phyloP scores from a whole-genome alignment of 2,329 filamentous ascomycete genomes.

The Septoria linicola region DNA sequence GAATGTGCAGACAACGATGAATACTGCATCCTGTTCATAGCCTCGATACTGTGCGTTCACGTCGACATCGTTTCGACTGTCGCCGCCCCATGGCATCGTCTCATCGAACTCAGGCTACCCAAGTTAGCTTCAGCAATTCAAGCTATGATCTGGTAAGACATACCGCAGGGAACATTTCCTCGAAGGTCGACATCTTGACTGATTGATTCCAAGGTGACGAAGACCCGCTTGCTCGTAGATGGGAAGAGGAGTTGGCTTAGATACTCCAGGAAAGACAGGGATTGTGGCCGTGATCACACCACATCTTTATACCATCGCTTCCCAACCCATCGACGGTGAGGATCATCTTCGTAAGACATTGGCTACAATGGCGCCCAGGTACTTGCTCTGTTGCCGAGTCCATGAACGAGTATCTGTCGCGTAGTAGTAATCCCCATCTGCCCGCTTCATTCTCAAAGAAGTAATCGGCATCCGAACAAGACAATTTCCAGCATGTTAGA shows the following conservation, averaged over 20 bases:
- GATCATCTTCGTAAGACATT: no score
- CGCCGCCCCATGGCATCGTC: slow-evolving; percentile 53
- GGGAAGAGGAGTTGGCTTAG: no score
- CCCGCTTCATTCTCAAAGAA: not conserved
- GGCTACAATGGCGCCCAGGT: no score
- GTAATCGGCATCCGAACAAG: not conserved
- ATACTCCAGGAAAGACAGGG: no score
- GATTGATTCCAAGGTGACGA: not conserved
- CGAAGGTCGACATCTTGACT: slow-evolving; percentile 3
- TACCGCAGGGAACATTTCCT: slow-evolving; percentile 5
- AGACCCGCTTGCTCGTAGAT: no score
- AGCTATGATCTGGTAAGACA: not conserved
- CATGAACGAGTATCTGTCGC: not conserved
- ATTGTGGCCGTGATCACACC: no score
- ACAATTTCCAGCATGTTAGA: not conserved
- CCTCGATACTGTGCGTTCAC: slow-evolving; percentile 60
- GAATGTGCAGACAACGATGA: slow-evolving; percentile 58
- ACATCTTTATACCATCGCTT: no score
- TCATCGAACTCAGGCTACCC: slow-evolving; percentile 41
- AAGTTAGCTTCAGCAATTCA: not conserved
- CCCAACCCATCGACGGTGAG: no score
- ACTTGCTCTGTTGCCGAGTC: no score
- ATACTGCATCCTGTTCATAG: slow-evolving; percentile 61
- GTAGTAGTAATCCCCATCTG: not conserved
- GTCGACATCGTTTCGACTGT: slow-evolving; percentile 53